Evolutionary conservation across 2,329 filamentous ascomycete genomes (phyloP), one percentile per base, ranked within the genome.

Genomic region (Coniochaeta sp.): DNA sequence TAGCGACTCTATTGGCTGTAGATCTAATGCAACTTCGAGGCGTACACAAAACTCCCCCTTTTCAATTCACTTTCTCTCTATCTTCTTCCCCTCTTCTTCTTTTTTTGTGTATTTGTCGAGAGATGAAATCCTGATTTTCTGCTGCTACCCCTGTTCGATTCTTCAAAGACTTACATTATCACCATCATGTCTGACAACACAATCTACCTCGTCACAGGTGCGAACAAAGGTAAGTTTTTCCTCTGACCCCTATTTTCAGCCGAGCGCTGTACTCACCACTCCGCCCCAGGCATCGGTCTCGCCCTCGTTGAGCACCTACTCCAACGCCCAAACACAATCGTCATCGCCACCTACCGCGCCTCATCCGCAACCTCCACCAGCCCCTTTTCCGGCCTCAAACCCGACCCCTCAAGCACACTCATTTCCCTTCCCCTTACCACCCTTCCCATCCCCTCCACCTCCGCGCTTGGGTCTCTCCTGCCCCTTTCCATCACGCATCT

Each of bases 371-470:
- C 38, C 64, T 31, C 47, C 47, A 6, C 47, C 24, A 47, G 22
- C 34, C 47, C 61, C 17, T 58, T 63, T 12, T 57, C 61, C 14
- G 96, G 91, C 24, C 89, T 91, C 68, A 79, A 96, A 24, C 70
- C 58, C 33, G 60, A 64, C 19, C 19, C 62, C 4, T 56, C 57
- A 22, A 66, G 63, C 60, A 58, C 28, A 8, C 59, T 68, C 6
- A 47, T 68, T 31, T 52, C 65, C 16, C 16, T 68, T 36, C 63
- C 66, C 22, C 65, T 71, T 12, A 62, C 65, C 61, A 24, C 57
- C 28, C 14, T 59, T 19, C 57, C 60, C 28, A 34, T 36, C 40
- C 55, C 61, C 52, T 54, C 60, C 58, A 65, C 58, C 11, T 31
- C 59, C 40, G 58, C 62, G 1, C 63, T 68, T 7, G 16, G 47